A percentile compares a stretch with the other conserved stretches of the same genome.
phyloP scores from a whole-genome alignment of 2,329 filamentous ascomycete genomes.

The Macrophomina phaseolina region DNA sequence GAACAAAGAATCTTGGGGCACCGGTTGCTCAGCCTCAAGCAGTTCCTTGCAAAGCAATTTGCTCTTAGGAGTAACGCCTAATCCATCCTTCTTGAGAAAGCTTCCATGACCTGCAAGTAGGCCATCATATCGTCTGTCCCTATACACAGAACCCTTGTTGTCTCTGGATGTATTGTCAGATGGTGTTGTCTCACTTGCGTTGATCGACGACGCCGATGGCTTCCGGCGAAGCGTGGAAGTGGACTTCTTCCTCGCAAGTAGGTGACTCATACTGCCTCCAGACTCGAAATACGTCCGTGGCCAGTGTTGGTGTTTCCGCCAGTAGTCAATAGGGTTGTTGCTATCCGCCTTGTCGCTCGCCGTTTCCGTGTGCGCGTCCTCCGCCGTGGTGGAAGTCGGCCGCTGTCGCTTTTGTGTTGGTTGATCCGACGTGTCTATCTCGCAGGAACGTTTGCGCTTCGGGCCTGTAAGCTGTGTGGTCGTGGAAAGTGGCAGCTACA shows the following conservation, averaged over 20 bases:
- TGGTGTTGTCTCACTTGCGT: background rate
- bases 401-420: background rate
- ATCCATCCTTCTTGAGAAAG: constrained; percentile 46
- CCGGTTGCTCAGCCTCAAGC: constrained; percentile 39
- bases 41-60: constrained; percentile 41
- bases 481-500: background rate
- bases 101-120: constrained; percentile 49
- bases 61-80: constrained; percentile 42
- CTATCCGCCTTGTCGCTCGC: background rate
- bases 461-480: background rate
- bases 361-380: background rate
- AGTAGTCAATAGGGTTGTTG: constrained; percentile 12
- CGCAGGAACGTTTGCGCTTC: background rate
- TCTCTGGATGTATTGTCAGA: constrained; percentile 20
- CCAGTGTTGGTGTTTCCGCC: constrained; percentile 17
- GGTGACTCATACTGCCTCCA: background rate
- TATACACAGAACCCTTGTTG: constrained; percentile 32
- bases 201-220: background rate
- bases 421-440: background rate
- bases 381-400: background rate
- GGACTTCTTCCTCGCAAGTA: constrained; percentile 3
- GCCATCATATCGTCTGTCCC: constrained; percentile 42
- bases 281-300: background rate
- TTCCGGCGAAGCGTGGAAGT: background rate
- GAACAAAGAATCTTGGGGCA: constrained; percentile 47